Base-by-base conservation (phyloP, 176 grass and related monocot genomes). In the Puya raimondii region DNA sequence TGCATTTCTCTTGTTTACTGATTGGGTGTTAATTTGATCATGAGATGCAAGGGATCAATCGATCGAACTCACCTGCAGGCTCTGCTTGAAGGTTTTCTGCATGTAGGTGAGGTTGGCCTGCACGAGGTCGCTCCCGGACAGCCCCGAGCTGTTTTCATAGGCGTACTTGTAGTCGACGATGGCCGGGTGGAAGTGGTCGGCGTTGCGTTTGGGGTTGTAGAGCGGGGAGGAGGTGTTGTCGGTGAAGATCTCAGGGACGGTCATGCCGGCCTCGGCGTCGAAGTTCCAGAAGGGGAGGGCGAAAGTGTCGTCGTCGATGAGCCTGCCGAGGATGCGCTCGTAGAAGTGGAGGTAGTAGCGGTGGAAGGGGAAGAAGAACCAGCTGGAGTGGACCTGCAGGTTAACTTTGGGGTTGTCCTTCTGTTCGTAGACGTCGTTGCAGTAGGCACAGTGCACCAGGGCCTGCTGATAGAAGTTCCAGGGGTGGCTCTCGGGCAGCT, bases 311-410 rank as follows among this genome's bases (percentile, higher is more conserved):
- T 87, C 85, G 47, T 74, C 81, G 76, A 87, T 83, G 63, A 87
- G 80, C 72, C 79, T 87, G 63, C 85, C 80, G 11, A 87, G 80
- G 49, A 87, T 87, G 51, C 72, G 68, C 76, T 87, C 85, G 49
- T 72, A 75, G 58, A 83, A 87, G 71, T 87, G 78, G 68, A 87
- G 69, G 80, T 87, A 87, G 12, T 50, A 75, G 25, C 85, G 80
- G 59, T 87, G 85, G 69, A 77, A 79, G 2, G 85, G 85, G 51
- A 83, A 71, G 80, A 87, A 87, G 53, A 87, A 74, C 85, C 85
- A 87, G 50, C 69, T 72, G 18, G 27, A 70, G 68, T 87, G 85
- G n/a, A 87, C 85, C 66, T 83, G 80, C 26, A 87, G 26, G 66
- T 72, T 69, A 12, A 79, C n/a, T 23, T 87, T 57, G 17, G 80